Conservation (phyloP, 2,329 filamentous ascomycete genomes). For the Cordyceps cateniannulata region DNA sequence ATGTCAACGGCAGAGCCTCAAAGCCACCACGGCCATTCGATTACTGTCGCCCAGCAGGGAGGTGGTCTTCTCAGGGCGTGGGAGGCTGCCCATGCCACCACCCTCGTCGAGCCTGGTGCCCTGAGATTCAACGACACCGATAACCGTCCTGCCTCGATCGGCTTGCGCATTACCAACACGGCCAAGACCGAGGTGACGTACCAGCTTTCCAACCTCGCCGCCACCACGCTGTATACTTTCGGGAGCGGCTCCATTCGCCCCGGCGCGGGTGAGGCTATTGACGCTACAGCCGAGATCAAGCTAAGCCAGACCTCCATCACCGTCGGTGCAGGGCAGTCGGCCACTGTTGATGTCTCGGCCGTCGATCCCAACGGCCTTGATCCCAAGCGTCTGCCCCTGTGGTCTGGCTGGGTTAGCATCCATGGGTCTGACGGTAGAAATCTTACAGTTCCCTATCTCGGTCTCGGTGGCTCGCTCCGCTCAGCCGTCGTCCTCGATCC, state of each 20-base stretch:
- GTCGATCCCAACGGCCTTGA: background rate
- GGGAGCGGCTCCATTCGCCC: background rate
- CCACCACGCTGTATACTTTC: background rate
- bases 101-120: constrained; percentile 5
- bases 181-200: background rate
- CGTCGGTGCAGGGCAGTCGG: constrained; percentile 1
- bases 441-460: constrained; percentile 13
- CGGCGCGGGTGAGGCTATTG: background rate
- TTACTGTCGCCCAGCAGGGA: constrained; percentile 12
- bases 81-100: constrained; percentile 11
- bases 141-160: background rate
- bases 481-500: background rate
- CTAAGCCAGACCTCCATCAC: constrained; percentile 9
- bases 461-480: background rate
- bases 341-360: background rate
- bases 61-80: constrained; percentile 12
- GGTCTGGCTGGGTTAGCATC: constrained; percentile 14
- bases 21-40: background rate
- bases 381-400: constrained; percentile 7
- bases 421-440: constrained; percentile 11
- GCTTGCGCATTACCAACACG: background rate
- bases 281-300: constrained; percentile 2
- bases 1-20: constrained; percentile 12
- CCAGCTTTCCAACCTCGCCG: background rate
- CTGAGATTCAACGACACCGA: constrained; percentile 13